These are phyloP conservation scores for Tolypocladium album DNA, from an alignment of 2,329 filamentous ascomycete genomes.

Conservation along the genomic window DNA sequence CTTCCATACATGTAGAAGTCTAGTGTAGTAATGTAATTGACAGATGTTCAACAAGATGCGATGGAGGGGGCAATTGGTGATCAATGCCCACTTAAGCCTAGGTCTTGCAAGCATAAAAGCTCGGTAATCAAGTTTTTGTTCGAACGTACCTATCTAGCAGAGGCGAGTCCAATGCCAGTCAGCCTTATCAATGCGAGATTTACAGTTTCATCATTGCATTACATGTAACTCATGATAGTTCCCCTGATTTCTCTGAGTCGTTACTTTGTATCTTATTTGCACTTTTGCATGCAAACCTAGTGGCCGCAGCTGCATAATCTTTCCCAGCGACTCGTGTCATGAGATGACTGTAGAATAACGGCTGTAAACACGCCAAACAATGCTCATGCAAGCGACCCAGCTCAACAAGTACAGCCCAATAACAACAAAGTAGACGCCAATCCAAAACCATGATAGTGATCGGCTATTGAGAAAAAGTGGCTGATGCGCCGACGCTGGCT, in stretches of 20 bases:
- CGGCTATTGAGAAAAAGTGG: background rate
- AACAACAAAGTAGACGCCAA: background rate
- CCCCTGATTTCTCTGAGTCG: background rate
- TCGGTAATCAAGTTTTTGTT: background rate
- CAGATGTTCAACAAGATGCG: background rate
- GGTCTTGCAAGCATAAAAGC: background rate
- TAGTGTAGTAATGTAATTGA: background rate
- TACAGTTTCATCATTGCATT: background rate
- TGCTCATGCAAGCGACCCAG: background rate
- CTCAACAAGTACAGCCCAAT: background rate
- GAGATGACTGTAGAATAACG: background rate
- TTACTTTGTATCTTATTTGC: background rate
- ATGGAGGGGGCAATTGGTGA: background rate
- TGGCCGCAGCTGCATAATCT: background rate
- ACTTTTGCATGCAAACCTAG: background rate
- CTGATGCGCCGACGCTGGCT: background rate
- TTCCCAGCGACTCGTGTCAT: background rate
- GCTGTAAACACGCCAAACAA: background rate
- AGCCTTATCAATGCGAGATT: background rate
- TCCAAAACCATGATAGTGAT: background rate
- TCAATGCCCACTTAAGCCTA: background rate
- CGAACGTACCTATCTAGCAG: background rate
- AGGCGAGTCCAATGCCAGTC: background rate
- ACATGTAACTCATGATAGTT: background rate
- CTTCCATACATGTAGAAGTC: background rate